A percentile compares a stretch with the other conserved stretches of the same genome.
Evolutionary conservation across 257 asterid genomes (phyloP).

Genomic region (Nicotiana benthamiana): DNA sequence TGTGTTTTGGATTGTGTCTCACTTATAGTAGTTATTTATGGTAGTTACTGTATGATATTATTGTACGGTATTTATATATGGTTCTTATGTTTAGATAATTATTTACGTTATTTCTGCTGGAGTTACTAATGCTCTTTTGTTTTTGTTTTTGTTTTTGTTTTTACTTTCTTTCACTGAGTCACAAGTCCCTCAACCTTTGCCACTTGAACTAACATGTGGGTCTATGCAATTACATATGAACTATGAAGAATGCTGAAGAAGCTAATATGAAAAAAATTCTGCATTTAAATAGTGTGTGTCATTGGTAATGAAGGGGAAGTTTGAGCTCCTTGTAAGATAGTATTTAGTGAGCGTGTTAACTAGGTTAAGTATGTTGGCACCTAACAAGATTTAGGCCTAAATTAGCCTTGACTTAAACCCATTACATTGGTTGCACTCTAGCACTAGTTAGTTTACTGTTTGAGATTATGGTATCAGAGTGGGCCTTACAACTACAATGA

Average conservation of each 20-base stretch:
- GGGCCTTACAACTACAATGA: not conserved
- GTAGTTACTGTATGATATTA: too few species aligned
- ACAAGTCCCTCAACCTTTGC: too few species aligned
- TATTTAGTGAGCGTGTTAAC: not conserved
- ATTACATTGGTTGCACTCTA: not conserved
- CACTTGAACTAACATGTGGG: too few species aligned
- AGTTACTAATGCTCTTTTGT: too few species aligned
- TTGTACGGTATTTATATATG: too few species aligned
- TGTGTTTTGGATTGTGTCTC: too few species aligned
- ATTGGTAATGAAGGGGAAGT: not conserved
- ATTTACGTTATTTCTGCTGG: too few species aligned
- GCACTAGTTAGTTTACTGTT: not conserved
- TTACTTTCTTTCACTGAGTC: too few species aligned
- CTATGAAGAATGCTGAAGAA: not conserved
- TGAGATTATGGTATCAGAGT: not conserved
- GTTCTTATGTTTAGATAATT: too few species aligned
- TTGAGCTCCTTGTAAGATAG: not conserved
- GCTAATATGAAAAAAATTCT: not conserved
- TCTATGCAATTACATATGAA: not conserved
- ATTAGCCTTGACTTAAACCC: not conserved
- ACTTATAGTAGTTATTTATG: too few species aligned
- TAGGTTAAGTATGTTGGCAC: not conserved
- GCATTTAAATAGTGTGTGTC: not conserved
- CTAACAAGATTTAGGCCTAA: not conserved
- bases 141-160: too few species aligned